These are phyloP conservation scores for Vitis hybrid DNA, from an alignment of 177 flowering plant genomes.

Conservation along the genomic window DNA sequence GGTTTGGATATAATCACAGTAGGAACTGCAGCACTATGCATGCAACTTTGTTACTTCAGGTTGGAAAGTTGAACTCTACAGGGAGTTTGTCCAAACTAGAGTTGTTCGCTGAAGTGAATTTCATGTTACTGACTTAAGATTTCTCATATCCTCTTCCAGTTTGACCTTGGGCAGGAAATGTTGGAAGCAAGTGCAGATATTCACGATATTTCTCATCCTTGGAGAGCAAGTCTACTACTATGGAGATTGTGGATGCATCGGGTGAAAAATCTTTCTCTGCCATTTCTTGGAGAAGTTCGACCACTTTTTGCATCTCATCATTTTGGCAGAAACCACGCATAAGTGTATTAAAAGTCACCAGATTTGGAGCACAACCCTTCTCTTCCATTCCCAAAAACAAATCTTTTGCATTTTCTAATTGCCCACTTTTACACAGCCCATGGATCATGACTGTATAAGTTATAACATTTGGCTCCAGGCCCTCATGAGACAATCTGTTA, in stretches of 20 bases:
- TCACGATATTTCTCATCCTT: conserved; percentile 26
- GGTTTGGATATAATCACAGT: no score
- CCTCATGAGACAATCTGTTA: conserved; percentile 16
- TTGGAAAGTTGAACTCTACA: no score
- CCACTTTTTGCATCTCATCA: conserved; percentile 21
- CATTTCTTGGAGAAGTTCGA: conserved; percentile 39
- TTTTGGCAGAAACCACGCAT: conserved; percentile 23
- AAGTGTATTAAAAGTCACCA: conserved; percentile 23
- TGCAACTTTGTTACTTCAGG: no score
- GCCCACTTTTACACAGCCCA: conserved; percentile 29
- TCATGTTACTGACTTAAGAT: no score
- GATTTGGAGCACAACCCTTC: conserved; percentile 33
- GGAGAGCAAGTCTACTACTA: conserved; percentile 27
- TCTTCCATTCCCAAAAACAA: conserved; percentile 33
- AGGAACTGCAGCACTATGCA: no score
- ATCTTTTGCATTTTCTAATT: conserved; percentile 25
- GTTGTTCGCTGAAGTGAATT: no score
- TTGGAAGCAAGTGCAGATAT: conserved; percentile 29
- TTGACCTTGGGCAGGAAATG: conserved; percentile 18
- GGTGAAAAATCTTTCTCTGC: conserved; percentile 27
- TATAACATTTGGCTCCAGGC: conserved; percentile 27
- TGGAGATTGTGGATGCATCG: conserved; percentile 21
- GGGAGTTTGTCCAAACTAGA: no score
- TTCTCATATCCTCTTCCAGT: no score
- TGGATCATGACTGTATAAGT: conserved; percentile 39